phyloP scores from a whole-genome alignment of 164 flowering plant species.

The Magnolia sinica region DNA sequence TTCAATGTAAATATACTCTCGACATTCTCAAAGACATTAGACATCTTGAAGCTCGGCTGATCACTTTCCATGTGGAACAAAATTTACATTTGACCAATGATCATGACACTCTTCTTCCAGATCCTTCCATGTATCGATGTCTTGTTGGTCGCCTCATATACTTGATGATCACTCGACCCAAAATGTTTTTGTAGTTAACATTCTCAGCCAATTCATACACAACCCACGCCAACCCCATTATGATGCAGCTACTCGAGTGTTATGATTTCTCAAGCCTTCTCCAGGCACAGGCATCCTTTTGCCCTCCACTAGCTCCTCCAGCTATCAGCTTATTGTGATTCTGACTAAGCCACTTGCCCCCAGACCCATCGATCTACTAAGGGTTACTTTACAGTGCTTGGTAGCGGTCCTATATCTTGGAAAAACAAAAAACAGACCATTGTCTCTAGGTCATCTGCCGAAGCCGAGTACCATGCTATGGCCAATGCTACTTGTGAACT shows the following conservation, averaged over 20 bases:
- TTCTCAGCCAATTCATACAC: not conserved
- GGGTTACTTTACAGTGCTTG: not conserved
- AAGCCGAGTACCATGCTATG: too few relatives aligned
- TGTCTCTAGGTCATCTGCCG: too few relatives aligned
- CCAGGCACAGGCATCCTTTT: not conserved
- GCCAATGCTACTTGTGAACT: too few relatives aligned
- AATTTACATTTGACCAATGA: not conserved
- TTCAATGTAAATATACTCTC: not conserved
- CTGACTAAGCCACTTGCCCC: not conserved
- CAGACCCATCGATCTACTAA: not conserved
- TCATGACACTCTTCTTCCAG: not conserved
- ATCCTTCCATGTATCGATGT: not conserved
- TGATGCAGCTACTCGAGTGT: not conserved
- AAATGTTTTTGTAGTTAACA: not conserved
- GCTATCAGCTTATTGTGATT: not conserved
- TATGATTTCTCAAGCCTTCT: not conserved
- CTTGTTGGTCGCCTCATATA: slow-evolving; percentile 1
- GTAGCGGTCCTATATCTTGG: too few relatives aligned
- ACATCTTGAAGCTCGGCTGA: not conserved
- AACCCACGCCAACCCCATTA: not conserved
- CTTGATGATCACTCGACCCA: not conserved
- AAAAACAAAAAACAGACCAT: too few relatives aligned
- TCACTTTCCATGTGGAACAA: slow-evolving; percentile 3
- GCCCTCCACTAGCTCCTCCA: not conserved
- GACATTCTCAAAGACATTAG: not conserved